Evolutionary conservation across 192 early-diverging fungal species (phyloP).

Genomic region (Coemansia sp.): DNA sequence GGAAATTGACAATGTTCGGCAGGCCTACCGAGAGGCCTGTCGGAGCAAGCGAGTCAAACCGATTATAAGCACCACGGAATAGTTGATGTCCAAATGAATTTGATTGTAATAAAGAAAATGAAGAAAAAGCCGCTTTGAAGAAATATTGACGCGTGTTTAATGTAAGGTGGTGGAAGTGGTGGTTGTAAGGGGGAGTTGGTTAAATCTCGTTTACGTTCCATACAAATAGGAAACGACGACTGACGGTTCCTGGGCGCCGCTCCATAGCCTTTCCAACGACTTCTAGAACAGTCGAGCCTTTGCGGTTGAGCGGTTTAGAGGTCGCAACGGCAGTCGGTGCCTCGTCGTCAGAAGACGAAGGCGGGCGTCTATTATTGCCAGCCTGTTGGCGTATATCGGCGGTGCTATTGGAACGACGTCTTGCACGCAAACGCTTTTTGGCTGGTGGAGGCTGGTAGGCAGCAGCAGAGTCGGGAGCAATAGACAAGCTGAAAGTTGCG

Average conservation of each 20-base stretch:
- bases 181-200: neutral
- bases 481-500: constrained; percentile 29
- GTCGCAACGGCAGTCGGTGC: neutral
- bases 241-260: constrained; percentile 43
- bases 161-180: neutral
- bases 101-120: neutral
- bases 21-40: constrained; percentile 34
- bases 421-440: constrained; percentile 39
- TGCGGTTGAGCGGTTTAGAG: neutral
- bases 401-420: constrained; percentile 33
- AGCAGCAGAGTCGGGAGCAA: constrained; percentile 1
- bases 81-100: neutral
- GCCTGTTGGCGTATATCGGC: constrained; percentile 24
- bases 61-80: neutral
- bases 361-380: neutral
- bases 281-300: constrained; percentile 32
- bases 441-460: constrained; percentile 13
- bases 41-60: constrained; percentile 3
- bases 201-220: constrained; percentile 45
- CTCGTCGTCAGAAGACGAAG: constrained; percentile 10
- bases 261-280: constrained; percentile 42
- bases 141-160: neutral
- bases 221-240: constrained; percentile 46
- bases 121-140: neutral
- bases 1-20: constrained; percentile 1